A percentile compares a stretch with the other conserved stretches of the same genome.
Conservation (phyloP, 805 yeast species). For the Maudiozyma pseudohumilis region DNA sequence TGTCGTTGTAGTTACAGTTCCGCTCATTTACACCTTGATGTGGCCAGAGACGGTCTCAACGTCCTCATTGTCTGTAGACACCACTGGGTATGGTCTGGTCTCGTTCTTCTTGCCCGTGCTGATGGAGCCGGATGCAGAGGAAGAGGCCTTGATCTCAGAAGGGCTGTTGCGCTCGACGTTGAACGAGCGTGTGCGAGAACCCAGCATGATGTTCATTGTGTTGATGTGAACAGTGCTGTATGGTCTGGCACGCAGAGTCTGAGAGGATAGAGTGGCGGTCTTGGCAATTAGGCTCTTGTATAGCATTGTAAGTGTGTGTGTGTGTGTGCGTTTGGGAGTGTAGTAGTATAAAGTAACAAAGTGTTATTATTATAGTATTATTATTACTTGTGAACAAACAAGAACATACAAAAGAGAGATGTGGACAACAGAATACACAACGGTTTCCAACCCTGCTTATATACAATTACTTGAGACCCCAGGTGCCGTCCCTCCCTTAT, state of each 20-base stretch:
- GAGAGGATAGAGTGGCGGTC: background rate
- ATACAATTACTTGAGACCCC: too few species aligned
- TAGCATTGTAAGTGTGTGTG: background rate
- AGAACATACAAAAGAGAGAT: background rate
- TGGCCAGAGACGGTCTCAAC: constrained; percentile 21
- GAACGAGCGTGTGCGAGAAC: background rate
- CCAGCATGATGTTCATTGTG: constrained; percentile 3
- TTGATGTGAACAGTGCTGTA: constrained; percentile 2
- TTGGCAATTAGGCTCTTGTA: background rate
- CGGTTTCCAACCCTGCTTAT: too few species aligned
- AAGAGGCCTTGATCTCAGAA: background rate
- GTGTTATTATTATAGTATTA: background rate
- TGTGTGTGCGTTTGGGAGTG: background rate
- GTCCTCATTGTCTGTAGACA: constrained; percentile 22
- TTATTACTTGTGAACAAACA: background rate
- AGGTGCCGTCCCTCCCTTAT: too few species aligned
- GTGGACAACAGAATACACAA: background rate
- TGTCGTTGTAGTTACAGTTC: too few species aligned
- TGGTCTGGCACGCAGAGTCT: background rate
- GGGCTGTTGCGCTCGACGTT: background rate
- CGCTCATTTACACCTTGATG: constrained; percentile 12
- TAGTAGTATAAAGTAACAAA: background rate
- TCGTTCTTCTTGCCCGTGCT: background rate
- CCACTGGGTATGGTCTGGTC: constrained; percentile 6
- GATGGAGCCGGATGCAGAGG: background rate